Evolutionary conservation across 1,284 basidiomycete species (phyloP), one percentile per base, ranked within the genome.

Genomic region (Cystobasidium sp.): DNA sequence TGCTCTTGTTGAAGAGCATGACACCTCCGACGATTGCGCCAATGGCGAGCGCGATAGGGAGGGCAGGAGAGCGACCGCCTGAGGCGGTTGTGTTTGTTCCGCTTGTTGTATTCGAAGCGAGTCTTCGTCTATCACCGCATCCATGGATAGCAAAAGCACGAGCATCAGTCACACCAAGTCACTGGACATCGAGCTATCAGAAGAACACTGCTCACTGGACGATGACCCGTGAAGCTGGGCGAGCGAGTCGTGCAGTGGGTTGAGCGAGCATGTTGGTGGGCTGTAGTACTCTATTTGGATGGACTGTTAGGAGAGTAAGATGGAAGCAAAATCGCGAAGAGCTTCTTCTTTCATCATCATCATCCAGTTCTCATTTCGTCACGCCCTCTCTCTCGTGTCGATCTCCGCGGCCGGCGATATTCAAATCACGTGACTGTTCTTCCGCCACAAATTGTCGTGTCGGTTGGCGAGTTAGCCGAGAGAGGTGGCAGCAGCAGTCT

Each of bases 11-110:
- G 69, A 41, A 71, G 47, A 71, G 47, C 20, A 55, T 39, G 1
- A 71, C 51, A 6, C 69, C 69, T 39, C 58, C 69, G 20, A 64
- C 51, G 69, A 71, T 20, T 24, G 51, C 69, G 10, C 20, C 58
- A 46, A 71, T 46, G 18, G 69, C 69, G 31, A 58, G 41, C 1
- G 61, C 69, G 39, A 46, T 44, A 31, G 61, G 56, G 47, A 71
- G 44, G 18, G 51, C 58, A 39, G 44, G 37, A 5, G 69, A 71
- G n/a, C 69, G 64, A n/a, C 61, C 61, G 14, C 56, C 56, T 59
- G 39, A 39, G 9, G 56, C 56, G 56, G 14, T 41, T 12, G 56
- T n/a, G 6, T 31, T 41, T 0, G 56, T 31, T 31, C 31, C 31
- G 31, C 31, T 31, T 31, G 31, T 31, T 31, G 31, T 31, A 31